Conservation (phyloP, 2,329 filamentous ascomycete species). For the Fusarium burgessii region DNA sequence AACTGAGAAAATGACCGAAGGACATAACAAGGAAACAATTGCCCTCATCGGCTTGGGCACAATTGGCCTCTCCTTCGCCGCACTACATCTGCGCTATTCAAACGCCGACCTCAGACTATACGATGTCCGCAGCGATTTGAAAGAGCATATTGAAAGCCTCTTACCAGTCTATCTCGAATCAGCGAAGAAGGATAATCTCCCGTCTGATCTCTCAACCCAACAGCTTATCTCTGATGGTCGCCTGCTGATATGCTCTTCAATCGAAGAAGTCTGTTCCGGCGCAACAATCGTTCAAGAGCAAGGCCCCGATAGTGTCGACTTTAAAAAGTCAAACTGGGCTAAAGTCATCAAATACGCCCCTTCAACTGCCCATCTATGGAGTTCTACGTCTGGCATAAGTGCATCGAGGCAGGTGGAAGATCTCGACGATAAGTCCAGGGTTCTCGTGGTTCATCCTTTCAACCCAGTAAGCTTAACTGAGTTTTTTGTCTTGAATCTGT, state of each 20-base stretch:
- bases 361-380: constrained; percentile 20
- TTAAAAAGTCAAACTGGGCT: constrained; percentile 37
- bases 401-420: constrained; percentile 33
- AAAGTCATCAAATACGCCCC: constrained; percentile 7
- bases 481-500: rapidly evolving
- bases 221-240: constrained; percentile 6
- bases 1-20: neutral
- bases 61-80: constrained; percentile 33
- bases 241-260: constrained; percentile 16
- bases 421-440: constrained; percentile 16
- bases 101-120: constrained; percentile 20
- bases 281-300: constrained; percentile 38
- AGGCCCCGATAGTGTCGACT: constrained; percentile 32
- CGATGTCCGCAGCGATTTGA: constrained; percentile 30
- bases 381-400: constrained; percentile 31
- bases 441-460: constrained; percentile 37
- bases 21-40: constrained; percentile 15
- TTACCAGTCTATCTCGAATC: constrained; percentile 27
- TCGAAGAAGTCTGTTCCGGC: constrained; percentile 19
- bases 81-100: constrained; percentile 31
- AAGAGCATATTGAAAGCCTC: constrained; percentile 25
- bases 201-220: rapidly evolving
- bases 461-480: constrained; percentile 14
- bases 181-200: neutral
- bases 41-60: constrained; percentile 33